phyloP scores from a whole-genome alignment of 192 early-diverging fungal species.

The Phlyctochytrium arcticum region DNA sequence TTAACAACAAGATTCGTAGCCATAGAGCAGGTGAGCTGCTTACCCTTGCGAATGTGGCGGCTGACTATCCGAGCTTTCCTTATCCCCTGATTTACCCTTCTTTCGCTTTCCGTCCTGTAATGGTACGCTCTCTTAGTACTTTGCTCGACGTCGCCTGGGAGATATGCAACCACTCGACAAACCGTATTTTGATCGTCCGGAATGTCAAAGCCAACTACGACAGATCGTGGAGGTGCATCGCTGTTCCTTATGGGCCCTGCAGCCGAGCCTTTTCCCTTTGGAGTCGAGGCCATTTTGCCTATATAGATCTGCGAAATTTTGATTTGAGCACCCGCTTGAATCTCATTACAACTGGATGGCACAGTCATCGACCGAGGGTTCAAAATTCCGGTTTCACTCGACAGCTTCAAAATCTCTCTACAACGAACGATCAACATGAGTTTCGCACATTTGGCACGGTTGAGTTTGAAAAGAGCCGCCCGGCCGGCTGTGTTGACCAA shows the following conservation, averaged over 20 bases:
- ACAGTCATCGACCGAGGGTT: neutral
- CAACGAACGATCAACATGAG: neutral
- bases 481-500: neutral
- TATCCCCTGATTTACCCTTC: no score
- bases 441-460: neutral
- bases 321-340: neutral
- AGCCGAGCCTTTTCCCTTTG: no score
- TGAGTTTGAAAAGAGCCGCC: neutral
- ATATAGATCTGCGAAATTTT: neutral
- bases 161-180: no score
- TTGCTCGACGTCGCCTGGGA: no score
- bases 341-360: neutral
- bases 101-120: no score
- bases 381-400: neutral
- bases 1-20: no score
- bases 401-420: neutral
- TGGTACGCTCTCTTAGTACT: no score
- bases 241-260: slow-evolving; percentile 7
- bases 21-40: no score
- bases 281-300: neutral
- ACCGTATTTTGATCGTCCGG: no score
- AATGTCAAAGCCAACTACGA: slow-evolving; percentile 9
- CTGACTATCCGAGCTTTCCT: no score
- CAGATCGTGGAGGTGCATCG: slow-evolving; percentile 6
- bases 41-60: no score